Evolutionary conservation across 306 rosid species (phyloP).

Genomic region (Delonix regia): DNA sequence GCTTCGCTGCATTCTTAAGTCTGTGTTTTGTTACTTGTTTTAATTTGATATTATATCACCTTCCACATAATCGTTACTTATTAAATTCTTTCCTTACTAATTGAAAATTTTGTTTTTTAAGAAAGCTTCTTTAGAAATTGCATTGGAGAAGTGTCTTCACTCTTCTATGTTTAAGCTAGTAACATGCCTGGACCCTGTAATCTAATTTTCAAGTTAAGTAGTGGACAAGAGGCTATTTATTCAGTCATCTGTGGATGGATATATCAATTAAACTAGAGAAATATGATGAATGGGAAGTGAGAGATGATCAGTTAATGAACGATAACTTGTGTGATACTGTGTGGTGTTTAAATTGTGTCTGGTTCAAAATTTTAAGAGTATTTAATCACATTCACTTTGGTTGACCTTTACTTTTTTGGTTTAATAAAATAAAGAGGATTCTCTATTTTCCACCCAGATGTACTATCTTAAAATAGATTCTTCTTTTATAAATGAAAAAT

Average conservation of each 20-base stretch:
- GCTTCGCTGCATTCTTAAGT: background rate
- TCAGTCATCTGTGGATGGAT: slow-evolving; percentile 5
- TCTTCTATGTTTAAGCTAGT: background rate
- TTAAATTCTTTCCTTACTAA: background rate
- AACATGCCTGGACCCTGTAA: background rate
- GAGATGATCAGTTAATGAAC: background rate
- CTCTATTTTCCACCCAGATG: no score
- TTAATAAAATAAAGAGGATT: no score
- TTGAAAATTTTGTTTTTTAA: background rate
- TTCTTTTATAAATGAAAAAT: no score
- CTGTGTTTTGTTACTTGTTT: slow-evolving; percentile 1
- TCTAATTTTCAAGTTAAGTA: slow-evolving; percentile 19
- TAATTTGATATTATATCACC: background rate
- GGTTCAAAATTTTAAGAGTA: no score
- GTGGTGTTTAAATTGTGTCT: no score
- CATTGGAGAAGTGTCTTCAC: background rate
- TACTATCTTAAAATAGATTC: no score
- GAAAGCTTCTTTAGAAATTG: background rate
- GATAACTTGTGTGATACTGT: background rate
- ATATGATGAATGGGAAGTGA: background rate
- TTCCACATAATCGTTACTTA: background rate
- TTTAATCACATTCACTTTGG: no score
- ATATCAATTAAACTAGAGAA: background rate
- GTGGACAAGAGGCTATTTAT: slow-evolving; percentile 14
- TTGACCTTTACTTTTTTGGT: no score